Base-by-base conservation (phyloP, 2,329 filamentous ascomycete genomes). In the Paracorniculantispora psalliotae region DNA sequence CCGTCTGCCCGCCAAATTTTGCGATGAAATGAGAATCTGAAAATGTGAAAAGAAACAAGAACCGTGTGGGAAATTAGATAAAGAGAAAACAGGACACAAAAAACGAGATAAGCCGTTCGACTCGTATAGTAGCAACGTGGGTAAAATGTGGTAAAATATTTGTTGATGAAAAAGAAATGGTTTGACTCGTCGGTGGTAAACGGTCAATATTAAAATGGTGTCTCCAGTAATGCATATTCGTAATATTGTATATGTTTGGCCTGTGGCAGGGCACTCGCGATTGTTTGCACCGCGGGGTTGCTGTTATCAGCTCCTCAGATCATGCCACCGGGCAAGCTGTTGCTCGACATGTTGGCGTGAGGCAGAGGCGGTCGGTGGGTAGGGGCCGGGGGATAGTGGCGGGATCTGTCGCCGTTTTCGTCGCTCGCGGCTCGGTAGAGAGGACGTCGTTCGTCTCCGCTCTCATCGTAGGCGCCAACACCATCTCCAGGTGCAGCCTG, bases 351-450 rank as follows among this genome's bases (percentile, higher is more conserved):
- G 57, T 63, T 65, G 47, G 64, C 64, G 59, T 56, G 63, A 41
- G 67, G 69, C 62, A 67, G 50, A 41, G 65, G 70, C 19, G 65
- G 69, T 44, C 63, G 70, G 26, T 56, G 64, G 35, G 65, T 62
- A 26, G 63, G 66, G 26, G 62, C 65, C 10, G 63, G 66, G 53
- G 67, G 69, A 39, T 62, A 68, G 47, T 66, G 66, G 55, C 62
- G 65, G 59, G 64, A 61, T 39, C 64, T 63, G 55, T 70, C 65
- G 48, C 68, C 68, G 59, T 69, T 71, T 25, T 69, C 72, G 53
- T 81, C 79, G 51, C 73, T 73, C 4, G 70, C 71, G 23, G 74
- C 69, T 65, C 80, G 79, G 57, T 77, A 76, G 35, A 79, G 68
- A 30, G 72, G 69, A 43, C 75, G 74, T 17, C 73, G 73, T 9